Evolutionary conservation across 2,329 filamentous ascomycete genomes (phyloP).

Genomic region (Talaromyces sp.): DNA sequence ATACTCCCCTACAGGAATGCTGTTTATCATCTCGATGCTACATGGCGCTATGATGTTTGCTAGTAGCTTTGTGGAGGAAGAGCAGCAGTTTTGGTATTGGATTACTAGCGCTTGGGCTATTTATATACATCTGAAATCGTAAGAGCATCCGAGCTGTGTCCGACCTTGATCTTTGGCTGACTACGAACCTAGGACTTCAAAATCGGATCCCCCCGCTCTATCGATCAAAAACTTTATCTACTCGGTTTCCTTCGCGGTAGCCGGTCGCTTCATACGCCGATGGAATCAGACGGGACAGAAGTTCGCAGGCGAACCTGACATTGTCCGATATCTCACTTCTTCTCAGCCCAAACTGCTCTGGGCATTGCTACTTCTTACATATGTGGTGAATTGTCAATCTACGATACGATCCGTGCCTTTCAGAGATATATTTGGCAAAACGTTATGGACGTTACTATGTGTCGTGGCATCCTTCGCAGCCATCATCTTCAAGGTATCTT

Average conservation of each 20-base stretch:
- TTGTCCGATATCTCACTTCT: constrained; percentile 68
- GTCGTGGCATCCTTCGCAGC: constrained; percentile 54
- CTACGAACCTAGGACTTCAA: constrained; percentile 1
- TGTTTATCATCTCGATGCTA: constrained; percentile 53
- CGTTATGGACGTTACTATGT: constrained; percentile 30
- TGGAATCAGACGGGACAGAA: constrained; percentile 99
- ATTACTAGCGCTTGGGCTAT: constrained; percentile 52
- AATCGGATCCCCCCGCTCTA: not conserved
- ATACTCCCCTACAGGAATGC: constrained; percentile 29
- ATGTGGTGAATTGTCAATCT: constrained; percentile 56
- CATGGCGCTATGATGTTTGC: constrained; percentile 96
- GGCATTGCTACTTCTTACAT: constrained; percentile 66
- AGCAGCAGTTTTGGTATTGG: constrained; percentile 99
- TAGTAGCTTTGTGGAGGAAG: constrained; percentile 95
- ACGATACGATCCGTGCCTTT: constrained; percentile 35
- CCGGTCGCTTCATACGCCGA: constrained; percentile 65
- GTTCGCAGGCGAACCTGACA: constrained; percentile 83
- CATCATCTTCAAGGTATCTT: constrained; percentile 83
- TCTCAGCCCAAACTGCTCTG: constrained; percentile 68
- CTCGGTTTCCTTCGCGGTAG: constrained; percentile 53
- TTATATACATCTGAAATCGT: constrained; percentile 45
- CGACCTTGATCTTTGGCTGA: not conserved
- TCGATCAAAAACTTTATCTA: constrained; percentile 14
- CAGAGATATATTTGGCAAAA: constrained; percentile 21
- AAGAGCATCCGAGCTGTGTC: not conserved